Base-by-base conservation (phyloP, 2,329 filamentous ascomycete species). In the Cadophora sp. region DNA sequence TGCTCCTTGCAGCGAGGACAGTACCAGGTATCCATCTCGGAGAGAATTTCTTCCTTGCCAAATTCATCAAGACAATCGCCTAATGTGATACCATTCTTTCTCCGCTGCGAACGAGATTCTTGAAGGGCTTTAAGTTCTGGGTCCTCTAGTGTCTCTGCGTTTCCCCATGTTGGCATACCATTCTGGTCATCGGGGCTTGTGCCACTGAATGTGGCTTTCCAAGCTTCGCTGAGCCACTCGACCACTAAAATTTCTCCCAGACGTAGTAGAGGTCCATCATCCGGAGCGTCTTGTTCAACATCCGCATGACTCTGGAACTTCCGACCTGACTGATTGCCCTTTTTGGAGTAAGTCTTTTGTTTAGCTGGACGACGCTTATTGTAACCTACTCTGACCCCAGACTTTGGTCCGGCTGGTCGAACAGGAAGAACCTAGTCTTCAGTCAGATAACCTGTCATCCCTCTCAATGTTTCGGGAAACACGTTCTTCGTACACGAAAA, bases 21-120 rank as follows among this genome's bases (percentile, higher is more conserved):
- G 78, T 96, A 98, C 96, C 96, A 99, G 68, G 93, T 95, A 77
- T 99, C 96, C 76, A 96, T 92, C 78, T 97, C 93, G 0, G 95
- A 97, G 4, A 99, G 83, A 16, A 97, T 89, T 79, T 99, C 96
- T 68, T 94, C 92, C 77, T 95, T 95, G 76, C 96, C 93, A 73
- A 97, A 98, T 79, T 98, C 96, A 67, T 94, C 91, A 64, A 99
- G 86, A 76, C 96, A 99, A 73, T 97, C 94, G 24, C 96, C 91
- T 4, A 99, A 84, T 0, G 89, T 90, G 71, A 97, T 90, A 33
- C 96, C 96, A 63, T 89, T 84, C 78, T 90, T 91, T 74, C 84
- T 86, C 8, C 93, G 90, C 66, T 82, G 82, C 59, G 83, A 82
- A 45, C 94, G 90, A 63, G 83, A 84, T 65, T 85, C 84, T 72